A percentile compares a stretch with the other conserved stretches of the same genome.
phyloP scores from a whole-genome alignment of 306 rosid genomes.

The Lablab purpureus region DNA sequence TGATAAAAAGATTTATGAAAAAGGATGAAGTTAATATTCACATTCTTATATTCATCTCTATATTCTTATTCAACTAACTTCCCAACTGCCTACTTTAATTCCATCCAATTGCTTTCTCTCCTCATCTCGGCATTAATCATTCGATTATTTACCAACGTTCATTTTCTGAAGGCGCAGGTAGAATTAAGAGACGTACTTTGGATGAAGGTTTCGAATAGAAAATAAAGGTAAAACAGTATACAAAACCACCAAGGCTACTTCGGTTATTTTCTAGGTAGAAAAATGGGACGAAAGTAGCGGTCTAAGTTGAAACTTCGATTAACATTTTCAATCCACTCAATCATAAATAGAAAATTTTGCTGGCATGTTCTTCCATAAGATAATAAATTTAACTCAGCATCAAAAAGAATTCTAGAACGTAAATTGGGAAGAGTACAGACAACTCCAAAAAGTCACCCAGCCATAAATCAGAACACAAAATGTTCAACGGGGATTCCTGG shows the following conservation, averaged over 20 bases:
- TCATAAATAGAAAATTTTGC: constrained; percentile 38
- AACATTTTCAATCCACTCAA: constrained; percentile 41
- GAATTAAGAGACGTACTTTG: too few relatives aligned
- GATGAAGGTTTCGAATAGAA: too few relatives aligned
- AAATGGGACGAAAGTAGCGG: not conserved
- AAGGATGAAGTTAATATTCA: too few relatives aligned
- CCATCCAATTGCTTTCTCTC: too few relatives aligned
- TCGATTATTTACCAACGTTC: too few relatives aligned
- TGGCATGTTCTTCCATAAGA: constrained; percentile 45
- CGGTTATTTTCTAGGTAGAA: not conserved
- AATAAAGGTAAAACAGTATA: not conserved
- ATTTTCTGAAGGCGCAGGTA: too few relatives aligned
- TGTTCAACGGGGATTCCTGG: constrained; percentile 68
- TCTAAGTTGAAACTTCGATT: constrained; percentile 31
- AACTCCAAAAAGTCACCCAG: constrained; percentile 43
- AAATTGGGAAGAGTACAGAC: constrained; percentile 18
- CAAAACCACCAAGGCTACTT: not conserved
- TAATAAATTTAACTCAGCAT: constrained; percentile 44
- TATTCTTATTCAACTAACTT: too few relatives aligned
- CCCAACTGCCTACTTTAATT: too few relatives aligned
- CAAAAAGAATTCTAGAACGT: constrained; percentile 49
- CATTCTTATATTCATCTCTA: too few relatives aligned
- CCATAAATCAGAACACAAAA: constrained; percentile 14
- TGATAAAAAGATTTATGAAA: too few relatives aligned
- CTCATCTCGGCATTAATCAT: too few relatives aligned